These are phyloP conservation scores for Boletus holoroseus DNA, from an alignment of 1,284 basidiomycete genomes.

Conservation along the genomic window DNA sequence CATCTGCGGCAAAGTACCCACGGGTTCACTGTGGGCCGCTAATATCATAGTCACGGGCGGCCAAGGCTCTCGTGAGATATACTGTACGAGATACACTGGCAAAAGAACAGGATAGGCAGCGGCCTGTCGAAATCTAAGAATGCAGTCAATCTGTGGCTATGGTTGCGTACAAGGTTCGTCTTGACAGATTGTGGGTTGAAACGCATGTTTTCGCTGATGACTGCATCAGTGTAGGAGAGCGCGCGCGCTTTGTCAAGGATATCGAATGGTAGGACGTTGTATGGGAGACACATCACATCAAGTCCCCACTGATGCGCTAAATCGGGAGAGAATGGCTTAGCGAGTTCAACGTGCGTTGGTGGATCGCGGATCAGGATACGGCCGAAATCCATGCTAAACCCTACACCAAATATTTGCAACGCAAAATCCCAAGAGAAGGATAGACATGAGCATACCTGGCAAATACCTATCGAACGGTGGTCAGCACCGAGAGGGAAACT, in stretches of 20 bases:
- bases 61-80: conserved; percentile 23
- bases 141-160: neutral
- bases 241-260: conserved; percentile 23
- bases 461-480: conserved; percentile 20
- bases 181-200: conserved; percentile 34
- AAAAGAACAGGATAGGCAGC: conserved; percentile 42
- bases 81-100: conserved; percentile 39
- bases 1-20: conserved; percentile 13
- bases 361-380: conserved; percentile 26
- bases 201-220: conserved; percentile 27
- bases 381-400: conserved; percentile 30
- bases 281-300: conserved; percentile 36
- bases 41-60: conserved; percentile 33
- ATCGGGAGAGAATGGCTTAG: conserved; percentile 34
- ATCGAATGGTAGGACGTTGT: conserved; percentile 32
- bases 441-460: conserved; percentile 21
- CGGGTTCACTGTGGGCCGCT: conserved; percentile 31
- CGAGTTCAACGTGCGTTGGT: conserved; percentile 12
- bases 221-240: conserved; percentile 25
- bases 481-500: conserved; percentile 10
- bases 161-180: conserved; percentile 30
- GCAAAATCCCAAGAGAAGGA: neutral
- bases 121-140: conserved; percentile 26
- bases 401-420: conserved; percentile 12
- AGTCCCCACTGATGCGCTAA: conserved; percentile 33